Conservation (phyloP, 495 filamentous ascomycete species). For the Penicillium bialowiezense region DNA sequence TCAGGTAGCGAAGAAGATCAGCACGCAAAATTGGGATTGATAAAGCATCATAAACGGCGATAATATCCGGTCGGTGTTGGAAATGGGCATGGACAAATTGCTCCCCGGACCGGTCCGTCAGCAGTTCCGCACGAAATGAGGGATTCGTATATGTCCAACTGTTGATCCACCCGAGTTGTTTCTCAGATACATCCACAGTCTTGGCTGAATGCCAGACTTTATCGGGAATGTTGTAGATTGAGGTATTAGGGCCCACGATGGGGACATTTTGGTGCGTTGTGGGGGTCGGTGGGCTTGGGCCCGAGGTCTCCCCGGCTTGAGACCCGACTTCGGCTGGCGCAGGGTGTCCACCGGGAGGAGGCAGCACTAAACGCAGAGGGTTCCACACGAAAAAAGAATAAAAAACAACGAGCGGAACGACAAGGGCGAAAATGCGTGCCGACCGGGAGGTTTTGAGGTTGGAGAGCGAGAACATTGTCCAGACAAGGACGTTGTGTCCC, state of each 20-base stretch:
- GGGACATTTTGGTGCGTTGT: no score
- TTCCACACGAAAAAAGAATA: no score
- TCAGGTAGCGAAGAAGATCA: conserved; percentile 57
- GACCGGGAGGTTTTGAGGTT: no score
- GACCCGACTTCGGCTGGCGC: no score
- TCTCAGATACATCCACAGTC: conserved; percentile 10
- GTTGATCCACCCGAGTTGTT: conserved; percentile 18
- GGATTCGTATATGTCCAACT: conserved; percentile 31
- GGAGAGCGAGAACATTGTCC: no score
- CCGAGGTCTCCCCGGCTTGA: no score
- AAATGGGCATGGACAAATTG: conserved; percentile 30
- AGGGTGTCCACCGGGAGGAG: no score
- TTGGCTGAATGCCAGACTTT: conserved; percentile 28
- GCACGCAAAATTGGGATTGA: conserved; percentile 49
- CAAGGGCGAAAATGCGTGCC: no score
- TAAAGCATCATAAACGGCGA: conserved; percentile 38
- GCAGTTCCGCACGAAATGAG: conserved; percentile 25
- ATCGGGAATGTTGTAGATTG: conserved; percentile 13
- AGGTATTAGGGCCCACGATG: neutral
- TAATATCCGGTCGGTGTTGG: conserved; percentile 34
- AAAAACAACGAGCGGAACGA: no score
- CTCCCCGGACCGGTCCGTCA: conserved; percentile 26
- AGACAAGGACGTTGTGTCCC: no score
- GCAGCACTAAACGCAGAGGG: no score
- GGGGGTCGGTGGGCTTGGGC: no score